phyloP scores from a whole-genome alignment of 371 early-diverging fungal species.

The Chytridiales sp. region DNA sequence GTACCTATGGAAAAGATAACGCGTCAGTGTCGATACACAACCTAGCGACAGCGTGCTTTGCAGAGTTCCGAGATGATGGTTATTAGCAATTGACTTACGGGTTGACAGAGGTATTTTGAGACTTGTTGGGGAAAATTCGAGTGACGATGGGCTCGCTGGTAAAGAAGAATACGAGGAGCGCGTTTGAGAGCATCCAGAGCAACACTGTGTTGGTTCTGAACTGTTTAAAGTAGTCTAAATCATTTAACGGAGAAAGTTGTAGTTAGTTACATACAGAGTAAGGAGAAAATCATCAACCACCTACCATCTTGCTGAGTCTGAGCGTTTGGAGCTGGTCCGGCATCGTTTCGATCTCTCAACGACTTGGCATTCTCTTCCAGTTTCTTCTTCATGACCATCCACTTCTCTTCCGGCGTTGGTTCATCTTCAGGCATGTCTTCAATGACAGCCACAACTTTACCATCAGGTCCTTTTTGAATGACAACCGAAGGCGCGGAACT shows the following conservation, averaged over 20 bases:
- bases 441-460: conserved; percentile 14
- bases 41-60: no score
- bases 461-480: background rate
- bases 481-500: conserved; percentile 17
- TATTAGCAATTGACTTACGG: conserved; percentile 34
- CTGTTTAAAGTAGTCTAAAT: conserved; percentile 77
- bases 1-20: conserved; percentile 16
- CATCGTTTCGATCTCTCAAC: conserved; percentile 38
- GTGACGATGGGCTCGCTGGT: conserved; percentile 24
- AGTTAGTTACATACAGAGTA: background rate
- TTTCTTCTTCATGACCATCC: conserved; percentile 38
- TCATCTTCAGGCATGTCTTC: conserved; percentile 25
- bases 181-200: conserved; percentile 81
- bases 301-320: conserved; percentile 70
- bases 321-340: conserved; percentile 52
- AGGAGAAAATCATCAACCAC: background rate
- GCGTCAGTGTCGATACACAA: background rate
- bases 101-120: conserved; percentile 25
- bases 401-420: conserved; percentile 12
- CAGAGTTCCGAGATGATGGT: no score
- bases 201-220: conserved; percentile 82
- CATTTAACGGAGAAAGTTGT: no score
- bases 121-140: conserved; percentile 22
- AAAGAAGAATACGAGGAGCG: conserved; percentile 61
- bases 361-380: conserved; percentile 72